Base-by-base conservation (phyloP, 1,284 basidiomycete genomes). In the Sphagnurus paluster region DNA sequence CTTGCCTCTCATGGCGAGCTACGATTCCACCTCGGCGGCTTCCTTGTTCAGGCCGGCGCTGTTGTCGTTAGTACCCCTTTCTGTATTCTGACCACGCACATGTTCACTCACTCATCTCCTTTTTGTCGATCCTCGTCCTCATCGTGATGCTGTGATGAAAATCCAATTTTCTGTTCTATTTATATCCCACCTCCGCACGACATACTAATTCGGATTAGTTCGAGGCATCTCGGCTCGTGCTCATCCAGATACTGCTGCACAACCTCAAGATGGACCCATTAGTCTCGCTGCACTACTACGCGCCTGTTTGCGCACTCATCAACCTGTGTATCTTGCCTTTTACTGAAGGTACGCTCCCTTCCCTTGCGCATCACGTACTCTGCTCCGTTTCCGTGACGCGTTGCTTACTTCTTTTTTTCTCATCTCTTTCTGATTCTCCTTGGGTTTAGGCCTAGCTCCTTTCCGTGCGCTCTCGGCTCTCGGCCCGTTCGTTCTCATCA, bases 191-290 rank as follows among this genome's bases (percentile, higher is more conserved):
- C 58, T 46, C 21, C 48, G 25, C n/a, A n/a, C n/a, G n/a, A n/a
- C n/a, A n/a, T n/a, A n/a, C n/a, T n/a, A n/a, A n/a, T n/a, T n/a
- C n/a, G n/a, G n/a, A 5, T 33, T 63, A 84, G 78, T 94, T 95
- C 56, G 92, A 95, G 67, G 86, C 90, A 2, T 90, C 88, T 25
- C 85, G 95, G 40, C 80, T 98, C 14, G 93, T 98, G 35, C 94
- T 98, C 88, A 97, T 98, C 54, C 90, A 98, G 67, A 84, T 96
- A 47, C 82, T 98, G 33, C 78, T 98, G 2, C 95, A 98, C 67
- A 94, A 94, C 39, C 75, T 97, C 66, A 96, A 98, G 75, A 93
- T 98, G 94, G 93, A 97, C 68, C 95, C 95, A 2, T 80, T 98
- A 23, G 93, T 96, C 20, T 97, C 93, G 25, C 74, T 98, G 46